A percentile compares a stretch with the other conserved stretches of the same genome.
Conservation (phyloP, 345 rosid species). For the Hibiscus syriacus region DNA sequence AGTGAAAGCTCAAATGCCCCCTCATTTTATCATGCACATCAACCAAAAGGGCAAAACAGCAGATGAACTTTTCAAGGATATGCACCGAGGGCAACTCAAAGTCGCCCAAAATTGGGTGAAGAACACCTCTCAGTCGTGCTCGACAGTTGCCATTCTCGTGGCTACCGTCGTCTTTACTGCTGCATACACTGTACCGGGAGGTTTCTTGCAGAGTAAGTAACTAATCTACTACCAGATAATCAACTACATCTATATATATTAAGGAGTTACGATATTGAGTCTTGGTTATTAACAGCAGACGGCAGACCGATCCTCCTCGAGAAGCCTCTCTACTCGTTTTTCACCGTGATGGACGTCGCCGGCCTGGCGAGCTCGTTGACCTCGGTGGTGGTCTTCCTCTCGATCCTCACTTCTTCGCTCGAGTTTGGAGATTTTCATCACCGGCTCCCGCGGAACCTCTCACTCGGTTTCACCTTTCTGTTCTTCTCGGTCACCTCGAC, state of each 20-base stretch:
- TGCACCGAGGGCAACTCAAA: conserved; percentile 4
- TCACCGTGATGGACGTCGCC: conserved; percentile 16
- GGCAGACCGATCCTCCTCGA: conserved; percentile 19
- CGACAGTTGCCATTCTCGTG: conserved; percentile 22
- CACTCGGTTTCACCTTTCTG: conserved; percentile 20
- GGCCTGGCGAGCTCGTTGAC: conserved; percentile 19
- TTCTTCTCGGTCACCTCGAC: conserved; percentile 17
- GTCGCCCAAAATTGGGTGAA: conserved; percentile 16
- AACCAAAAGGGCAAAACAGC: conserved; percentile 8
- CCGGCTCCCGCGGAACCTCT: conserved; percentile 16
- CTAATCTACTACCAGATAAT: neutral
- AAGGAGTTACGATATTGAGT: neutral
- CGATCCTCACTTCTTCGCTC: conserved; percentile 18
- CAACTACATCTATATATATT: neutral
- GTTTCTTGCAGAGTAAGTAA: neutral
- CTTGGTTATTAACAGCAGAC: neutral
- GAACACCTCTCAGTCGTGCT: conserved; percentile 22
- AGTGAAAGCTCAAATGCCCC: conserved; percentile 6
- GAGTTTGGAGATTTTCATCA: conserved; percentile 9
- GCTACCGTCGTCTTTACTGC: conserved; percentile 20
- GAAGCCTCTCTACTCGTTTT: conserved; percentile 14
- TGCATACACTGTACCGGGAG: conserved; percentile 16
- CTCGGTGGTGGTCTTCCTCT: conserved; percentile 30
- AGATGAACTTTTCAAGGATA: conserved; percentile 5
- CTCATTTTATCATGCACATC: conserved; percentile 8